These are phyloP conservation scores for Coprinopsis cinerea DNA, from an alignment of 768 basidiomycete species.

Conservation along the genomic window DNA sequence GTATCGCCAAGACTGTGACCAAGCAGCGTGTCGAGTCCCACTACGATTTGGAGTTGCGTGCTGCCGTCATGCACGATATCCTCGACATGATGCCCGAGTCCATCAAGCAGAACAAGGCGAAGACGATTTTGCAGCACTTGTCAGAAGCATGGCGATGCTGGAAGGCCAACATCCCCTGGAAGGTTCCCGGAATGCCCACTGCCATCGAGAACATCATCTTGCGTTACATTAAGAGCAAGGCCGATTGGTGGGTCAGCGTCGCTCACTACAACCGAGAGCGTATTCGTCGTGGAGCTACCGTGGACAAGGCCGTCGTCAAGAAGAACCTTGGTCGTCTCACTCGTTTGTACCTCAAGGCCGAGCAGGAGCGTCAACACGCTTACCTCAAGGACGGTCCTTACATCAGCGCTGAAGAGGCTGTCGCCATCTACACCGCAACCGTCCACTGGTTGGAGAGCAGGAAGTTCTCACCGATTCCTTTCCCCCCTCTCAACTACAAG, in stretches of 20 bases:
- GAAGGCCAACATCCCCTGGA: slow-evolving; percentile 99
- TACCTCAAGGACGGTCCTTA: slow-evolving; percentile 99
- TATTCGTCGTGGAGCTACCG: slow-evolving; percentile 93
- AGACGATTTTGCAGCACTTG: slow-evolving; percentile 96
- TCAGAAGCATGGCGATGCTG: slow-evolving; percentile 99
- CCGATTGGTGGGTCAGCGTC: slow-evolving; percentile 96
- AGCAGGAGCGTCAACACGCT: slow-evolving; percentile 97
- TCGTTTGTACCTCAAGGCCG: slow-evolving; percentile 95
- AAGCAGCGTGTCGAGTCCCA: slow-evolving; percentile 99
- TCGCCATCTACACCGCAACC: slow-evolving; percentile 97
- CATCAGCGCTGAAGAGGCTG: slow-evolving; percentile 97
- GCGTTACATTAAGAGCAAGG: slow-evolving; percentile 98
- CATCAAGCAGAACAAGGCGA: slow-evolving; percentile 99
- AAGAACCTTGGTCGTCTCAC: slow-evolving; percentile 98
- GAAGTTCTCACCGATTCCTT: slow-evolving; percentile 98
- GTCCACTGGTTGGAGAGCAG: slow-evolving; percentile 98
- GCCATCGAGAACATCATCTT: slow-evolving; percentile 99
- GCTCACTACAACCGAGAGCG: slow-evolving; percentile 98
- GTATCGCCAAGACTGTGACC: slow-evolving; percentile 95
- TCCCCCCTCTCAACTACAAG: slow-evolving; percentile 98
- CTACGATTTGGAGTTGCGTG: slow-evolving; percentile 94
- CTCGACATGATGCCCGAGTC: slow-evolving; percentile 99
- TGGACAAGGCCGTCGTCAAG: slow-evolving; percentile 98
- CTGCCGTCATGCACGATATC: slow-evolving; percentile 99
- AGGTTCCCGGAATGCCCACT: slow-evolving; percentile 99